Evolutionary conservation across 345 rosid genomes (phyloP), one percentile per base, ranked within the genome.

Genomic region (Gossypium anomalum): DNA sequence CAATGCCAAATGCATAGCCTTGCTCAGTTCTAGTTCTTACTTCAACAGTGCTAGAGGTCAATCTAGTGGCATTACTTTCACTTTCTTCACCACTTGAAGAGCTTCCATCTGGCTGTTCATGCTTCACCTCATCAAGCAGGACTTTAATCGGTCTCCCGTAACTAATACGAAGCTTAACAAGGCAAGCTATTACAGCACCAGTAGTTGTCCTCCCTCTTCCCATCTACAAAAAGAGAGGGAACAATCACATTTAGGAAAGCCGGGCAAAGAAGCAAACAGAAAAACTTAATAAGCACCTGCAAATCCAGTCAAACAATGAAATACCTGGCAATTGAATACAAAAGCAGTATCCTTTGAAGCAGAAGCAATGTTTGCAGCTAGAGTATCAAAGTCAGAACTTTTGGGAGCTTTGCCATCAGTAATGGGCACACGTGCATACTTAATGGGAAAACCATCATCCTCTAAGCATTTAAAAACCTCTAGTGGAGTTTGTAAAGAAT

Each of bases 161-260:
- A 79, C 87, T 91, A 13, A 95, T 87, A 62, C 97, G 87, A 74
- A 90, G 98, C 83, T 93, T 90, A 72, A 95, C 84, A 80, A 95
- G 97, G 83, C 99, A 95, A 47, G 99, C 99, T 80, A 95, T 95
- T 62, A 93, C 99, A 73, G 99, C 91, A 71, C 99, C 99, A 65
- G 98, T 91, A 22, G 99, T 95, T 16, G 99, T 95, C 85, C 99
- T 93, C 80, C 99, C 99, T 84, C 90, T 93, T 75, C 99, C 99
- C 97, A 95, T 95, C 98, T 95, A 84, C 48, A 59, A 79, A 65
- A 52, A 71, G 64, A n/a, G 62, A 65, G 72, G 53, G 51, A 17
- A 72, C 77, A 72, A 65, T 51, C 67, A 48, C 34, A 71, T 27
- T 67, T 48, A 79, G 63, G 48, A 6, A 22, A 69, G 13, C 34